These are phyloP conservation scores for Lactarius hengduanensis DNA, from an alignment of 768 basidiomycete species.

Conservation along the genomic window DNA sequence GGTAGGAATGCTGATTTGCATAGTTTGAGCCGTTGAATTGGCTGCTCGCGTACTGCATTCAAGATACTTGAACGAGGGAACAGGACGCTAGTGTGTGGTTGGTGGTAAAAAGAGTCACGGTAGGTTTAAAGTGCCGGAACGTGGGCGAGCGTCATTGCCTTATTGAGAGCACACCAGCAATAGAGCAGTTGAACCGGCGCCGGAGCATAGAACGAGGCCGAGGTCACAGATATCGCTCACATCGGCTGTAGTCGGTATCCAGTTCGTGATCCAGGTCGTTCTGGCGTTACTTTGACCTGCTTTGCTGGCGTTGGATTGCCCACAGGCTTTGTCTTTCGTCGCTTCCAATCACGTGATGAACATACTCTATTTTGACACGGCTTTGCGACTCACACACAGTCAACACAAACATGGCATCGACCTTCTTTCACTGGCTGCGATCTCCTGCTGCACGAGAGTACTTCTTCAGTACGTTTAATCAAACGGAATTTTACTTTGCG, in stretches of 20 bases:
- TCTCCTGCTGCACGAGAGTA: conserved; percentile 91
- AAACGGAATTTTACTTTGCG: conserved; percentile 10
- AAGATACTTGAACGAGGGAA: conserved; percentile 3
- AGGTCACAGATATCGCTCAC: not conserved
- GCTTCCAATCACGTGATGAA: not conserved
- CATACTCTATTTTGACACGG: not conserved
- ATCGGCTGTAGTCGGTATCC: not conserved
- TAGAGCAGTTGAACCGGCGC: not conserved
- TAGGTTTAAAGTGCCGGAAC: conserved; percentile 14
- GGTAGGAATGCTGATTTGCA: conserved; percentile 15
- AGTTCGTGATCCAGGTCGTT: not conserved
- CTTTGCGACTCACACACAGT: not conserved
- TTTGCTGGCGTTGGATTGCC: not conserved
- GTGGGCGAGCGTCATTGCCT: conserved; percentile 27
- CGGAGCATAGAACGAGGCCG: not conserved
- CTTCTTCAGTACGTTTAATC: conserved; percentile 77
- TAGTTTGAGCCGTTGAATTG: conserved; percentile 17
- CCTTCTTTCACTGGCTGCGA: conserved; percentile 85
- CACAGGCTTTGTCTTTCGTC: not conserved
- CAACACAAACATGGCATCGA: conserved; percentile 61
- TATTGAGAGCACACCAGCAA: conserved; percentile 16
- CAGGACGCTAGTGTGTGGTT: not conserved
- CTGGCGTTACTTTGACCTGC: not conserved
- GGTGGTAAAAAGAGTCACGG: conserved; percentile 19
- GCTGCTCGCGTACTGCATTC: conserved; percentile 20